Percentiles rank a stretch among this genome's conserved stretches.
Conservation (phyloP, 2,329 filamentous ascomycete genomes). For the Pleurostoma richardsiae region DNA sequence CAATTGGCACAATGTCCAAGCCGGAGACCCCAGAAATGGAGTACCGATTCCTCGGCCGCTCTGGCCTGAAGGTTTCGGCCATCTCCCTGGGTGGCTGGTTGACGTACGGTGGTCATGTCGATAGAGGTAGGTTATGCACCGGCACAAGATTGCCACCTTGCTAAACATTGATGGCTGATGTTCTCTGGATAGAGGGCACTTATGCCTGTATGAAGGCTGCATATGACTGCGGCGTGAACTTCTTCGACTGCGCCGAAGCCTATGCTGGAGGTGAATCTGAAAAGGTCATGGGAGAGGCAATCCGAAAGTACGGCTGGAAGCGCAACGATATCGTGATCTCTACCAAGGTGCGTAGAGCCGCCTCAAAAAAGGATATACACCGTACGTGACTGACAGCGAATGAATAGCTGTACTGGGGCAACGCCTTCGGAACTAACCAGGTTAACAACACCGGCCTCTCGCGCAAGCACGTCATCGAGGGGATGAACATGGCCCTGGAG, state of each 20-base stretch:
- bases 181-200: slow-evolving; percentile 43
- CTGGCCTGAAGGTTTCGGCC: slow-evolving; percentile 68
- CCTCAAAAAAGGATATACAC: no score
- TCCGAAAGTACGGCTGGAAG: slow-evolving; percentile 56
- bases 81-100: slow-evolving; percentile 70
- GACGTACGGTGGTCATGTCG: slow-evolving; percentile 70
- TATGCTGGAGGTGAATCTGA: slow-evolving; percentile 60
- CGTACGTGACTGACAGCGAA: no score
- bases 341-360: slow-evolving; percentile 37
- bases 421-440: slow-evolving; percentile 53
- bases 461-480: slow-evolving; percentile 58
- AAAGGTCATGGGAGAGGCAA: slow-evolving; percentile 58
- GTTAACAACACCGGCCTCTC: slow-evolving; percentile 57
- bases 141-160: neutral
- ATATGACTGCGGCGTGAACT: slow-evolving; percentile 56
- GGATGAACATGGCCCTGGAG: slow-evolving; percentile 49
- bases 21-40: slow-evolving; percentile 48
- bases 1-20: slow-evolving; percentile 10
- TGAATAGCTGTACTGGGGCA: slow-evolving; percentile 58
- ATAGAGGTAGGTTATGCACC: slow-evolving; percentile 44
- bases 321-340: slow-evolving; percentile 56
- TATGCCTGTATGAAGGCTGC: slow-evolving; percentile 59
- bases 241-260: slow-evolving; percentile 57
- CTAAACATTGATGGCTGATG: neutral
- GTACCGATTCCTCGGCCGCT: slow-evolving; percentile 66